phyloP scores from a whole-genome alignment of 2,329 filamentous ascomycete species.

The Coniochaeta prunicola region DNA sequence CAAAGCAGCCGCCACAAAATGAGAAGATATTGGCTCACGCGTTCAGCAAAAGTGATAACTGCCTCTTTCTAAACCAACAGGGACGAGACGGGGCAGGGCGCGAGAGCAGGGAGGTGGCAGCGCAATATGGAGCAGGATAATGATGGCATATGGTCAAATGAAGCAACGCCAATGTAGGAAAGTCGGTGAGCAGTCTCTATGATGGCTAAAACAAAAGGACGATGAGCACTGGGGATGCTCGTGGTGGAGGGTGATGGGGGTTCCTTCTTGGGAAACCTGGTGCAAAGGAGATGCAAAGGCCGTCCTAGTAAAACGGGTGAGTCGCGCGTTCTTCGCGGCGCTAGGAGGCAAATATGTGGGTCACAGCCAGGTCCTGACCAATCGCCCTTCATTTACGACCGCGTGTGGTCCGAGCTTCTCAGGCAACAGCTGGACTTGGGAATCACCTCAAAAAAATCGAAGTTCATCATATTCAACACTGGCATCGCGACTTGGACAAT shows the following conservation, averaged over 20 bases:
- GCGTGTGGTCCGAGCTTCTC: not conserved
- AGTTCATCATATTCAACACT: not conserved
- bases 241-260: not conserved
- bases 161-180: not conserved
- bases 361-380: not conserved
- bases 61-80: not conserved
- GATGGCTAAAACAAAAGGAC: not conserved
- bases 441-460: slow-evolving; percentile 5
- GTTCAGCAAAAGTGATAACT: not conserved
- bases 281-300: not conserved
- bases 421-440: slow-evolving; percentile 4
- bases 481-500: not conserved
- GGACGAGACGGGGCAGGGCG: not conserved
- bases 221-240: not conserved
- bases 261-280: not conserved
- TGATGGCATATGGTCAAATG: not conserved
- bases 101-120: not conserved
- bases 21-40: not conserved
- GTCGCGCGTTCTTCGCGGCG: slow-evolving; percentile 11
- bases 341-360: slow-evolving; percentile 2
- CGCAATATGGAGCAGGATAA: not conserved
- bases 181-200: not conserved
- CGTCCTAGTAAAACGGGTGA: not conserved
- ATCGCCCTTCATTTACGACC: not conserved
- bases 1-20: not conserved